Conservation (phyloP, 169 alveolate species). For the Cystoisospora suis region DNA sequence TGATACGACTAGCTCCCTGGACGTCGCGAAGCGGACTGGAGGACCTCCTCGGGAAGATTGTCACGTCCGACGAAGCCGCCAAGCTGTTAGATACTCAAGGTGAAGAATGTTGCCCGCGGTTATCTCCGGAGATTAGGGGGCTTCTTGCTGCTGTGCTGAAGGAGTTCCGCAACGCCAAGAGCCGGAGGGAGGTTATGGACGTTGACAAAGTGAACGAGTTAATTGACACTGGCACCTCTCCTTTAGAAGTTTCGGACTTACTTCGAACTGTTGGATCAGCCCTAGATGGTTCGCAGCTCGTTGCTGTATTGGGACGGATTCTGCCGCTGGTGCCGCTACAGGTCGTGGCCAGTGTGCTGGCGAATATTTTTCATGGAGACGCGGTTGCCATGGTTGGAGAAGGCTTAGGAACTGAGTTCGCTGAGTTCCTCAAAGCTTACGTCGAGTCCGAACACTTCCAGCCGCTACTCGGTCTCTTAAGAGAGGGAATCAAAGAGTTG, state of each 20-base stretch:
- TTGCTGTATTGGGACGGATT: neutral
- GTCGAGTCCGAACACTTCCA: neutral
- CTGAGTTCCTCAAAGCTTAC: neutral
- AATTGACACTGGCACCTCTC: neutral
- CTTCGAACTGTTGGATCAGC: neutral
- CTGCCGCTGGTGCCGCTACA: neutral
- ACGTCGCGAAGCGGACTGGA: slow-evolving; percentile 10
- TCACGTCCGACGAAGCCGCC: neutral
- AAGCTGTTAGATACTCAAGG: neutral
- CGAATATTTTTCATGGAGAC: neutral
- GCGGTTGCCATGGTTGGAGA: neutral
- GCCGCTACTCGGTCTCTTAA: neutral
- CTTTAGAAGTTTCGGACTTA: neutral
- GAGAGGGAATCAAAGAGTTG: neutral
- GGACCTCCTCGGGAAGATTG: neutral
- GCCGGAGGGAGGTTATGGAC: neutral
- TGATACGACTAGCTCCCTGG: neutral
- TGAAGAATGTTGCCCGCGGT: neutral
- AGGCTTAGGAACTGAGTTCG: neutral
- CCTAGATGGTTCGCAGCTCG: neutral
- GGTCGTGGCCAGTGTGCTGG: neutral
- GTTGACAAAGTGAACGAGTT: neutral
- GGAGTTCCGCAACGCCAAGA: neutral
- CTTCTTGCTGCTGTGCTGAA: neutral
- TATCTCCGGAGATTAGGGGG: neutral